A percentile compares a stretch with the other conserved stretches of the same genome.
phyloP scores from a whole-genome alignment of 176 grass and related monocot species.

The Rhipidocladum racemiflorum region DNA sequence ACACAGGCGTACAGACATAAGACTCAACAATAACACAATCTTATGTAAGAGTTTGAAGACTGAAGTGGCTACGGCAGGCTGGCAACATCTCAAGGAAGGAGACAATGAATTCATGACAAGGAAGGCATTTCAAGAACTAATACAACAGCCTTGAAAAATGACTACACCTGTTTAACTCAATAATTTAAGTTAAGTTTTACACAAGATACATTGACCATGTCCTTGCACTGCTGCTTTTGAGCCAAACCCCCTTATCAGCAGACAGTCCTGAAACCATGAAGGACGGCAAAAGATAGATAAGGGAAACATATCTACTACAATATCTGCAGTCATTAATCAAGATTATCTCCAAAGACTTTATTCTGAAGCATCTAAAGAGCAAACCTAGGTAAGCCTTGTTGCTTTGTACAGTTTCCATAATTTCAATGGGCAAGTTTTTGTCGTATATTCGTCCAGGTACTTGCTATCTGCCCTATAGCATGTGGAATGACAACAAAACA shows the following conservation, averaged over 20 bases:
- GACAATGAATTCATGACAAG: no score
- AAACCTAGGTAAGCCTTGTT: not conserved
- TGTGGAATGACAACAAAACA: not conserved
- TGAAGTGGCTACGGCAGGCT: no score
- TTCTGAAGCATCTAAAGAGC: not conserved
- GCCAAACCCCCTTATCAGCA: not conserved
- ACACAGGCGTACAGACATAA: no score
- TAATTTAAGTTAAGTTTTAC: not conserved
- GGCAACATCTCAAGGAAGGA: no score
- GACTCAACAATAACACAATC: no score
- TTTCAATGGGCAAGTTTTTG: not conserved
- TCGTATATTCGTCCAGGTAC: not conserved
- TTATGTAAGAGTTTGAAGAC: no score
- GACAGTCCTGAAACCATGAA: conserved; percentile 27
- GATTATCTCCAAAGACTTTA: not conserved
- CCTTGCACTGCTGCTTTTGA: not conserved
- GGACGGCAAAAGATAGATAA: not conserved
- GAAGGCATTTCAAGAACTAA: not conserved
- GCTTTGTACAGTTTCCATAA: not conserved
- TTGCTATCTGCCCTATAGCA: not conserved
- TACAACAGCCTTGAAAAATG: not conserved
- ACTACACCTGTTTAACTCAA: not conserved
- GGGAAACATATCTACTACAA: not conserved
- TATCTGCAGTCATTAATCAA: not conserved
- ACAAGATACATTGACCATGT: not conserved